Evolutionary conservation across 2,329 filamentous ascomycete species (phyloP), one percentile per base, ranked within the genome.

Genomic region (Fusarium citri): DNA sequence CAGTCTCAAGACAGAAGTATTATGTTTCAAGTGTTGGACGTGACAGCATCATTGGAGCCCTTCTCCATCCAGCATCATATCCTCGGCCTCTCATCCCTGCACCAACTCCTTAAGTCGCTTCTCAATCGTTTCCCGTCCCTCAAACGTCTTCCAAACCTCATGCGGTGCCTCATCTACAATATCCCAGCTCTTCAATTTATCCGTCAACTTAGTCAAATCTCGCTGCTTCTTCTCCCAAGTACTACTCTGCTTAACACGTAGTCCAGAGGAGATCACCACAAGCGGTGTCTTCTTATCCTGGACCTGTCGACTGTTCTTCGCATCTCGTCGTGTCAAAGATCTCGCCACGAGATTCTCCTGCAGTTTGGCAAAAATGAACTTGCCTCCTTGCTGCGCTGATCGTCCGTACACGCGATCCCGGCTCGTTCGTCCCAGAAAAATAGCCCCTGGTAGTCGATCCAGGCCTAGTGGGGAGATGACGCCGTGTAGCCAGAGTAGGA

Each of bases 331-430:
- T 15, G 94, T 94, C 72, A 98, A 88, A 1, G 92, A 93, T 70
- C 90, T 88, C 1, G 94, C 94, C 31, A 98, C 94, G 1, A 98
- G 85, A 70, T 91, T 95, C 82, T 99, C 96, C 80, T 99, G 96
- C 59, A 99, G 85, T 80, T 94, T 93, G 6, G 94, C 92, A 78
- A 97, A 97, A 79, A 98, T 91, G 78, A 88, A 91, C 78, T 94
- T 97, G 66, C 92, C 93, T 23, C 86, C 86, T 79, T 97, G 93
- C 76, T 94, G 91, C 1, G 93, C 89, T 8, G 90, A 89, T 45
- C 89, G 87, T 15, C 96, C 95, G 80, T 92, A 97, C 12, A 97
- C 89, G 12, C 96, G 91, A 78, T 98, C 95, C 77, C 92, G 89
- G 37, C 92, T 89, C 2, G 87, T 91, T 42, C 94, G 91, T 40